phyloP scores from a whole-genome alignment of 352 stramenopile genomes.

The Pythium diclinum region DNA sequence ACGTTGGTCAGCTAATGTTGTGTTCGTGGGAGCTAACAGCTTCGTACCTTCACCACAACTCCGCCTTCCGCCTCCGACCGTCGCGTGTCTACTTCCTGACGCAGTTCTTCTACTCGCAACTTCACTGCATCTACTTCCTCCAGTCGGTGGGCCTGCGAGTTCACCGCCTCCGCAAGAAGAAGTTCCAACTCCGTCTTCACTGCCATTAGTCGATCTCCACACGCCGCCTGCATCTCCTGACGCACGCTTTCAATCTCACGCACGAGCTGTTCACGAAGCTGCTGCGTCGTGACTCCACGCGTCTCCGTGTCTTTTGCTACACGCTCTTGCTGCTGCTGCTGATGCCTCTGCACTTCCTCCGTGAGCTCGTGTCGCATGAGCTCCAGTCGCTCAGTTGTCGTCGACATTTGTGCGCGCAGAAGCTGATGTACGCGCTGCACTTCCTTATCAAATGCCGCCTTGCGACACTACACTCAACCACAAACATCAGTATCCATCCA shows the following conservation, averaged over 20 bases:
- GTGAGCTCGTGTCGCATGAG: slow-evolving; percentile 3
- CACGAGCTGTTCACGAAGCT: neutral
- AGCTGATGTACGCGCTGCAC: slow-evolving; percentile 38
- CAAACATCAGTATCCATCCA: no score
- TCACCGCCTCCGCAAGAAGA: neutral
- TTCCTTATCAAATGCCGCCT: slow-evolving; percentile 46
- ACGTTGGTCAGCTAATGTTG: no score
- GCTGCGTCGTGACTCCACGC: neutral
- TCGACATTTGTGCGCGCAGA: slow-evolving; percentile 28
- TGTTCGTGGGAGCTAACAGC: no score
- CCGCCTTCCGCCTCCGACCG: neutral
- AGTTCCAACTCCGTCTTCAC: neutral
- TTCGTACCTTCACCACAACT: neutral
- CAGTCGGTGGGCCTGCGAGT: no score
- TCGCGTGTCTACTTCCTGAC: no score
- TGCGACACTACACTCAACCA: slow-evolving; percentile 60
- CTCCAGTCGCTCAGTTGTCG: slow-evolving; percentile 25
- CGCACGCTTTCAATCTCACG: neutral
- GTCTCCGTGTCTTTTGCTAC: neutral
- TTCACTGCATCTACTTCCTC: no score
- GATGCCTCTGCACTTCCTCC: slow-evolving; percentile 6
- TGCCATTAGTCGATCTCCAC: neutral
- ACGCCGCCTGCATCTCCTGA: neutral
- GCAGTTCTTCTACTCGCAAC: no score
- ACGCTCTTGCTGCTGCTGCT: no score